These are phyloP conservation scores for Umbelopsis sp. DNA, from an alignment of 371 early-diverging fungal species.

Conservation along the genomic window DNA sequence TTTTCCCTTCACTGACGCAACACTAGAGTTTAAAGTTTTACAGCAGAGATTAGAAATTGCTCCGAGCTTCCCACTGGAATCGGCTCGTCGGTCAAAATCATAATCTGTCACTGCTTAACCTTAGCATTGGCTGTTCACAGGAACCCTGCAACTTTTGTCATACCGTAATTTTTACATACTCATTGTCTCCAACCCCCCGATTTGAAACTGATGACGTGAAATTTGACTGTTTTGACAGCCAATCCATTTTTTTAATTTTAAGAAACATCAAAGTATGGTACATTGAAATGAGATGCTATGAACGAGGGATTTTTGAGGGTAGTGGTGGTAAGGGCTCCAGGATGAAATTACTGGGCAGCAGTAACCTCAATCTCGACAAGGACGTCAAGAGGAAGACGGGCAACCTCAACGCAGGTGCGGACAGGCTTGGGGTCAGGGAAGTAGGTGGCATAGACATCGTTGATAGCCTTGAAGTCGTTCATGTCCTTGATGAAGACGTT, in stretches of 20 bases:
- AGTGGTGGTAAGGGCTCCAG: no score
- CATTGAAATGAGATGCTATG: background rate
- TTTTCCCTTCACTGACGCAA: background rate
- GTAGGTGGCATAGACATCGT: slow-evolving; percentile 68
- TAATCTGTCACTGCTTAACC: background rate
- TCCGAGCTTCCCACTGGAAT: background rate
- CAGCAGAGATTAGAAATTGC: background rate
- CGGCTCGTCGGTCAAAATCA: background rate
- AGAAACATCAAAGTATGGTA: background rate
- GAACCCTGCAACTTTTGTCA: slow-evolving; percentile 1
- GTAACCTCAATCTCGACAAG: slow-evolving; percentile 84
- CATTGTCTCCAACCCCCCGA: background rate
- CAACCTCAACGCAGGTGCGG: slow-evolving; percentile 82
- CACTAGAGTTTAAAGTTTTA: background rate
- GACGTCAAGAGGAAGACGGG: slow-evolving; percentile 76
- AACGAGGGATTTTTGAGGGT: no score
- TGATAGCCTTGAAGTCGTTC: slow-evolving; percentile 83
- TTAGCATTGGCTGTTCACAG: background rate
- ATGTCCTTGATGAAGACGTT: slow-evolving; percentile 83
- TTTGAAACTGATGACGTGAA: no score
- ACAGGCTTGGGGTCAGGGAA: slow-evolving; percentile 75
- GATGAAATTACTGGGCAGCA: slow-evolving; percentile 36
- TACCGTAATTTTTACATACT: background rate
- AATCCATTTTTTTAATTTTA: background rate
- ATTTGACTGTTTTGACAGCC: no score